Conservation (phyloP, 2,329 filamentous ascomycete species). For the Fusarium luffae region DNA sequence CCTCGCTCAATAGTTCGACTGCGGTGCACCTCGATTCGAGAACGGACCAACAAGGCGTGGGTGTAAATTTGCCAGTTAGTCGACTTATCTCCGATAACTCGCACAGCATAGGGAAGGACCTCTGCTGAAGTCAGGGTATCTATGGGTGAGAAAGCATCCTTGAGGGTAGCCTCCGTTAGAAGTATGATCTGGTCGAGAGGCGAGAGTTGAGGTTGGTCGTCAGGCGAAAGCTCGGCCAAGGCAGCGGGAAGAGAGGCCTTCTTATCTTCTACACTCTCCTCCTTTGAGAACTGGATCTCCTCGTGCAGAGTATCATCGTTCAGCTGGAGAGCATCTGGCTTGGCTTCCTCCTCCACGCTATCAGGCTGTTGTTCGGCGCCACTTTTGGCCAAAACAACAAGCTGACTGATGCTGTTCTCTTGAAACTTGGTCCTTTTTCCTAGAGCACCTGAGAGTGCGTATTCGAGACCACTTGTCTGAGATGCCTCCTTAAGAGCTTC, state of each 20-base stretch:
- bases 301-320: conserved; percentile 96
- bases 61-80: conserved; percentile 99
- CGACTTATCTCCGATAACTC: conserved; percentile 87
- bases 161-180: conserved; percentile 87
- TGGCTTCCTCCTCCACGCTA: conserved; percentile 44
- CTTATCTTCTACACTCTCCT: conserved; percentile 54
- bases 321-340: conserved; percentile 77
- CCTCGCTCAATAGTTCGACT: conserved; percentile 90
- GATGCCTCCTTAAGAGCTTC: conserved; percentile 77
- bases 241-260: conserved; percentile 64
- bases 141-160: conserved; percentile 84
- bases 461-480: conserved; percentile 75
- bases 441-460: conserved; percentile 84
- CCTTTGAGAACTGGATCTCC: conserved; percentile 79
- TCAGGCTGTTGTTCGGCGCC: conserved; percentile 47
- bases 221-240: conserved; percentile 75
- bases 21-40: conserved; percentile 87
- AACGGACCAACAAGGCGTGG: conserved; percentile 88
- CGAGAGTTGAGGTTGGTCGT: conserved; percentile 82
- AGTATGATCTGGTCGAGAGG: conserved; percentile 92
- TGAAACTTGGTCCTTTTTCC: conserved; percentile 88
- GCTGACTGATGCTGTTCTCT: conserved; percentile 82
- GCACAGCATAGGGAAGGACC: conserved; percentile 87
- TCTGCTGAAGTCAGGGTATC: conserved; percentile 93
- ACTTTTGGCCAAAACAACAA: conserved; percentile 91